Evolutionary conservation across 192 early-diverging fungal species (phyloP), one percentile per base, ranked within the genome.

Genomic region (Chytriomyces hyalinus): DNA sequence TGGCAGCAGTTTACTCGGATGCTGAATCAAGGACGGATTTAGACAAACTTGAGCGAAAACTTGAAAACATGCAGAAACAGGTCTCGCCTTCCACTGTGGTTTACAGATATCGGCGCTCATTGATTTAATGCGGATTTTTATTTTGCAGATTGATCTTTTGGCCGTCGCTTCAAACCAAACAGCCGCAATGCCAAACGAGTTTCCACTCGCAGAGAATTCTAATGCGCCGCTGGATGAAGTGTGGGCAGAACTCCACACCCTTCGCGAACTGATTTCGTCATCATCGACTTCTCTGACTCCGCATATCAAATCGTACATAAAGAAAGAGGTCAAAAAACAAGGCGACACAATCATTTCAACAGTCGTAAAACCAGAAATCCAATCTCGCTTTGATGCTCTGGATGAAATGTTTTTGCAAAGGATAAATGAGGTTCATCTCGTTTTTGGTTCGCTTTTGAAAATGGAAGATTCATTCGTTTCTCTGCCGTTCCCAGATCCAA

Each of bases 271-370:
- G 44, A 48, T 20, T 15, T 24, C 26, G 9, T 36, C 67, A 48
- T 17, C 10, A 68, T n/a, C 48, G 17, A 26, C 61, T 8, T 4
- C 8, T 0, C 15, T 70, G 22, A 62, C 71, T 6, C 22, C 60
- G 1, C 6, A 26, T 8, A 8, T 73, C 26, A 73, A 73, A 45
- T 60, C 71, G 7, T 73, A 63, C 61, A 49, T 73, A 6, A 61
- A 63, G 44, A n/a, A 26, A 22, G 71, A 73, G 48, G 49, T 73
- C 36, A 73, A 62, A n/a, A 73, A 73, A 62, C 26, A 62, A 10
- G 61, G 62, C 53, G n/a, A n/a, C 6, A 47, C 7, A 6, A 61
- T 73, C 46, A n/a, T 63, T 4, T n/a, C 24, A n/a, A 7, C 8
- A 15, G 9, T 73, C n/a, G 36, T 73, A 9, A 9, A 49, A 8